Evolutionary conservation across 176 grass and related monocot genomes (phyloP).

Genomic region (Saccharum officinarum): DNA sequence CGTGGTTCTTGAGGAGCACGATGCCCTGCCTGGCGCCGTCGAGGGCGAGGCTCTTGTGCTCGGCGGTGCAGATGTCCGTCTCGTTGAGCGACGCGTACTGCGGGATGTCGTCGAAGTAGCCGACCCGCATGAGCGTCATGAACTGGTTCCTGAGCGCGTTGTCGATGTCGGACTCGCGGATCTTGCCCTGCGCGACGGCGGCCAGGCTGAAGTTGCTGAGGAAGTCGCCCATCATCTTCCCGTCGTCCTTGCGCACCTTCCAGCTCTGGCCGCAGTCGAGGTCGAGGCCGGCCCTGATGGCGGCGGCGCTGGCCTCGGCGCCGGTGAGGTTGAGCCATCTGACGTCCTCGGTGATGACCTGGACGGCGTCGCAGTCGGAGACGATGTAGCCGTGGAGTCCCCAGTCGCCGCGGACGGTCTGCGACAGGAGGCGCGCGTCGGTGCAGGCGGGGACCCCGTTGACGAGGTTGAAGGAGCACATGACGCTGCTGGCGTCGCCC

Average conservation of each 20-base stretch:
- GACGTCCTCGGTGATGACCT: constrained; percentile 30
- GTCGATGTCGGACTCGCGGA: constrained; percentile 61
- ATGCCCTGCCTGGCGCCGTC: constrained; percentile 56
- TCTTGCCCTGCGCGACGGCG: constrained; percentile 36
- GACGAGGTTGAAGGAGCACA: constrained; percentile 67
- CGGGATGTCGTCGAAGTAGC: constrained; percentile 63
- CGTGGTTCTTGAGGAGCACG: constrained; percentile 62
- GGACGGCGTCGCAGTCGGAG: constrained; percentile 60
- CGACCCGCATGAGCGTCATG: constrained; percentile 56
- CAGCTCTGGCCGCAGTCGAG: constrained; percentile 53
- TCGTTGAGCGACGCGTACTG: constrained; percentile 20
- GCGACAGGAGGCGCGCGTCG: constrained; percentile 44
- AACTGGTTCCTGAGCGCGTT: constrained; percentile 60
- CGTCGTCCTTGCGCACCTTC: neutral
- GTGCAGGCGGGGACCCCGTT: constrained; percentile 53
- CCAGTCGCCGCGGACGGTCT: constrained; percentile 47
- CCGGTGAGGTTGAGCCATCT: constrained; percentile 37
- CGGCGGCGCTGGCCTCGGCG: constrained; percentile 41
- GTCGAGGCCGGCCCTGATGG: constrained; percentile 37
- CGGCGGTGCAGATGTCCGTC: constrained; percentile 36
- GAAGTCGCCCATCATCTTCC: constrained; percentile 27
- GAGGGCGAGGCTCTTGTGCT: constrained; percentile 40
- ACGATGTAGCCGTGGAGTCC: constrained; percentile 62
- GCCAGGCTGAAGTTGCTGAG: constrained; percentile 22
- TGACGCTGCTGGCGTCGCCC: constrained; percentile 49